Evolutionary conservation across 306 rosid genomes (phyloP).

Genomic region (Vachellia pachyceras): DNA sequence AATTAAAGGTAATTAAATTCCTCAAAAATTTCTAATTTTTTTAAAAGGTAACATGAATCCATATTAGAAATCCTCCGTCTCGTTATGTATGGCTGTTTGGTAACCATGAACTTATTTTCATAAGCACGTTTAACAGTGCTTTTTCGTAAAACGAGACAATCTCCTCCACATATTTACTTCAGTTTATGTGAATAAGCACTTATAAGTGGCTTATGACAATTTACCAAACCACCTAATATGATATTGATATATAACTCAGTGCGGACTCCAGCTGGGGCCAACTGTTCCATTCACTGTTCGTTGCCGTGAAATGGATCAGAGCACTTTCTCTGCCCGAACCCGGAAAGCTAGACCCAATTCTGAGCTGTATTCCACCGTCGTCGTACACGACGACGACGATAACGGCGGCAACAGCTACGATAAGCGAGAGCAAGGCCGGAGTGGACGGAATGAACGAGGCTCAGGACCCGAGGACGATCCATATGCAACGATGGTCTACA

Average conservation of each 20-base stretch:
- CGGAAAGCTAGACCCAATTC: constrained; percentile 56
- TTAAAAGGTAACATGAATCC: no score
- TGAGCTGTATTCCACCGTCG: constrained; percentile 79
- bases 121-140: no score
- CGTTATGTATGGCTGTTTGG: no score
- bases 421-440: constrained; percentile 23
- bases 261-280: constrained; percentile 19
- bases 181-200: no score
- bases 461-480: constrained; percentile 54
- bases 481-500: constrained; percentile 79
- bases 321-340: constrained; percentile 49
- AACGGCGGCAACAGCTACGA: not conserved
- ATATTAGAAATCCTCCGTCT: no score
- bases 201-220: no score
- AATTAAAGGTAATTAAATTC: no score
- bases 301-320: constrained; percentile 65
- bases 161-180: no score
- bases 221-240: no score
- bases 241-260: not conserved
- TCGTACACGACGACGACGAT: constrained; percentile 57
- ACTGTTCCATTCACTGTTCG: constrained; percentile 7
- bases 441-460: constrained; percentile 39
- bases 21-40: no score
- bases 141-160: no score
- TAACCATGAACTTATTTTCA: no score